Evolutionary conservation across 495 filamentous ascomycete species (phyloP).

Genomic region (Chaetomidium leptoderma): DNA sequence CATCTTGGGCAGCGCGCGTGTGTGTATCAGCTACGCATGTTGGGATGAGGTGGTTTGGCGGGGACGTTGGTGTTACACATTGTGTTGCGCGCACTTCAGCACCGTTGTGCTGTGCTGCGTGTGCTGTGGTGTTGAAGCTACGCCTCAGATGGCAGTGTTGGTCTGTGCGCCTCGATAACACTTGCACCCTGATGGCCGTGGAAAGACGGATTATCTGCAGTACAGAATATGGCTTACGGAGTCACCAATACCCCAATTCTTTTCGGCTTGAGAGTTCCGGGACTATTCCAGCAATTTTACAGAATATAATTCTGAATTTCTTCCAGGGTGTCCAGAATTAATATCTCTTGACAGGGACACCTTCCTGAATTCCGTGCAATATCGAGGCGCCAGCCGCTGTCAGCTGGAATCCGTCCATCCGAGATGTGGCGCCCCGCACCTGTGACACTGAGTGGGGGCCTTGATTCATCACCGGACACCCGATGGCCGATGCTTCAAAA

Average conservation of each 20-base stretch:
- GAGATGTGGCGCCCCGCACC: background rate
- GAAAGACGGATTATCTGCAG: no score
- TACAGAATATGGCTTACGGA: no score
- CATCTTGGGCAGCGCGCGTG: constrained; percentile 28
- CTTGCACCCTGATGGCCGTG: background rate
- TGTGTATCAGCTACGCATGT: constrained; percentile 19
- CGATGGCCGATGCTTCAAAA: background rate
- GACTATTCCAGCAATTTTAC: no score
- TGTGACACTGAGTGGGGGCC: background rate
- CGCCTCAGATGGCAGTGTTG: background rate
- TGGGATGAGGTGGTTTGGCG: background rate
- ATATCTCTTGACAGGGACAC: no score
- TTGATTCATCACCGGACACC: background rate
- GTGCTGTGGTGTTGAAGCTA: background rate
- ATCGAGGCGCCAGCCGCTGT: background rate
- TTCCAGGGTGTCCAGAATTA: no score
- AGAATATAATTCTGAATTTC: no score
- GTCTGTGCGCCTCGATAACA: background rate
- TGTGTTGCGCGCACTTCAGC: background rate
- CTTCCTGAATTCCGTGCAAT: no score
- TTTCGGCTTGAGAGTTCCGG: no score
- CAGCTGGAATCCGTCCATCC: background rate
- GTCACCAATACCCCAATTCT: no score
- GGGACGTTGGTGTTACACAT: background rate
- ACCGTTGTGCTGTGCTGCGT: no score